Evolutionary conservation across 345 rosid genomes (phyloP).

Genomic region (Bruguiera sexangula): DNA sequence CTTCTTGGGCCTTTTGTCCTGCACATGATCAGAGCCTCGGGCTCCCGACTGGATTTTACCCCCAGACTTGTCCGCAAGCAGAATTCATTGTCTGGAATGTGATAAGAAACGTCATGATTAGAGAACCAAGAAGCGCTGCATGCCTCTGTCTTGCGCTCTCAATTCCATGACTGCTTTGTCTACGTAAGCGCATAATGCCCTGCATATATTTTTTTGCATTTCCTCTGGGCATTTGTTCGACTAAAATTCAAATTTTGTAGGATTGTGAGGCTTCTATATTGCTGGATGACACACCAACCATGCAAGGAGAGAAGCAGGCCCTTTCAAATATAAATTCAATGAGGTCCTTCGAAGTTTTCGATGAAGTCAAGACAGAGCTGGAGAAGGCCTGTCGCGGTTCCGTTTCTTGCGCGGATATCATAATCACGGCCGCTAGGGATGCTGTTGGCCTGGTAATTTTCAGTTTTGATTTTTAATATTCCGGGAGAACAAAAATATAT

Average conservation of each 20-base stretch:
- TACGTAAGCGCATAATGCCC: slow-evolving; percentile 37
- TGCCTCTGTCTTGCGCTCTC: slow-evolving; percentile 94
- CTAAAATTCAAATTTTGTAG: slow-evolving; percentile 21
- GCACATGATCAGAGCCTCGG: slow-evolving; percentile 20
- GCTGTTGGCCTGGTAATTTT: slow-evolving; percentile 71
- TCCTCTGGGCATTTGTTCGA: background rate
- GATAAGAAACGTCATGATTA: slow-evolving; percentile 53
- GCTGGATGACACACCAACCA: slow-evolving; percentile 71
- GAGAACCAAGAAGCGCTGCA: slow-evolving; percentile 61
- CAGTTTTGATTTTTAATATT: too few species aligned
- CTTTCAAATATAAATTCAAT: slow-evolving; percentile 82
- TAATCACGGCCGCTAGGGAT: slow-evolving; percentile 84
- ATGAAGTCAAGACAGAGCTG: slow-evolving; percentile 59
- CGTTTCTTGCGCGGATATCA: slow-evolving; percentile 82
- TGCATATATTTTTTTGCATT: background rate
- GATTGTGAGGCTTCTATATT: slow-evolving; percentile 80
- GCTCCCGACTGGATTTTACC: slow-evolving; percentile 66
- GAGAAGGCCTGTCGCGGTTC: slow-evolving; percentile 68
- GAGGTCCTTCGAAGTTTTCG: slow-evolving; percentile 68
- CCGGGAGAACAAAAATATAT: background rate
- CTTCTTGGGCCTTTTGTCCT: slow-evolving; percentile 22
- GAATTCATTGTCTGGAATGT: slow-evolving; percentile 55
- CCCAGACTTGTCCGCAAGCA: slow-evolving; percentile 69
- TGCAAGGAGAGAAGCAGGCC: slow-evolving; percentile 67
- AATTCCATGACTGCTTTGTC: slow-evolving; percentile 92